Evolutionary conservation across 2,329 filamentous ascomycete species (phyloP), one percentile per base, ranked within the genome.

Genomic region (Calcarisporium arbuscula): DNA sequence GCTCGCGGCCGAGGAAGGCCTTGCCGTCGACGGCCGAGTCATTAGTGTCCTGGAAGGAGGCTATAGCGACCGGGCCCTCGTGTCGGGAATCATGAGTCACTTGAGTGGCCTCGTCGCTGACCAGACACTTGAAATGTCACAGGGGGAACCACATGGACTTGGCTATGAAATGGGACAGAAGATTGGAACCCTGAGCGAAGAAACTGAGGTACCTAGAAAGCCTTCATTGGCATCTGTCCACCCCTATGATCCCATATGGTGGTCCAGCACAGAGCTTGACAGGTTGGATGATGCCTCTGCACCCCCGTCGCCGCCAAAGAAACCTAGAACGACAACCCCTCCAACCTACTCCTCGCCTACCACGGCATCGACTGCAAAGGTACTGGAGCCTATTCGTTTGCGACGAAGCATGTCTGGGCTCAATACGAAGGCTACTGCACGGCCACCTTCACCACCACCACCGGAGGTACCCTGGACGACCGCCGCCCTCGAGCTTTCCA

Each of bases 31-130:
- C 18, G 90, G 90, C 3, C 75, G 92, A 28, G 72, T 96, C 16
- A 82, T 98, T 52, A 96, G 90, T 56, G 88, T 96, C 3, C 71
- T 98, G 16, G 92, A 98, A 60, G 92, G 92, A 20, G 92, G 92
- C 1, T 98, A 98, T 54, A 95, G 89, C 54, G 86, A 98, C 59
- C 78, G 89, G 39, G 92, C 92, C 8, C 64, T 98, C 31, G 82
- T 76, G 34, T 95, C 87, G 21, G 92, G 92, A 28, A 81, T 95
- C 4, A 64, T 95, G 38, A 94, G 89, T 56, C 92, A 98, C 58
- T 57, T 98, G 14, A 86, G 85, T 47, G 92, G 90, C 6, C 71
- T 98, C 25, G 79, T 78, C 26, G 77, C 77, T 26, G 66, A 67
- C 16, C 73, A 69, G 25, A 56, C 55, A 18, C 61, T 52, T 36